A percentile compares a stretch with the other conserved stretches of the same genome.
These are phyloP conservation scores for Cystoisospora suis DNA, from an alignment of 169 alveolate species.

Conservation along the genomic window DNA sequence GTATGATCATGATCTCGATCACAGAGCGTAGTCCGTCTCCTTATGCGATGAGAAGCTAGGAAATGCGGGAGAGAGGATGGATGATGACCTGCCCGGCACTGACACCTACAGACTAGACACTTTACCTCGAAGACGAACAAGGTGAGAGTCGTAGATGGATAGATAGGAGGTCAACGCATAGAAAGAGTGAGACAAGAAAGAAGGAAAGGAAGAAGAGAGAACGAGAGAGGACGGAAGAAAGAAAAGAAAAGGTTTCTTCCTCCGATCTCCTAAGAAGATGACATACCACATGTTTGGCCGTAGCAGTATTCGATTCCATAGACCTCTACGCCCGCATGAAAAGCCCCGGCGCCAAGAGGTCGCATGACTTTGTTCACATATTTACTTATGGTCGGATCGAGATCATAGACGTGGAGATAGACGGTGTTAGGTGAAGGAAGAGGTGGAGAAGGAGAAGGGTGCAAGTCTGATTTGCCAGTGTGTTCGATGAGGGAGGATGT, in stretches of 20 bases:
- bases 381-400: constrained; percentile 36
- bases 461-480: no score
- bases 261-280: background rate
- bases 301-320: constrained; percentile 53
- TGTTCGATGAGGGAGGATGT: no score
- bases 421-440: constrained; percentile 26
- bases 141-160: background rate
- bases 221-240: background rate
- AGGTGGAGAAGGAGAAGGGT: no score
- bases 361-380: constrained; percentile 39
- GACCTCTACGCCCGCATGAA: constrained; percentile 60
- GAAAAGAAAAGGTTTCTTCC: background rate
- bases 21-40: no score
- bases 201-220: background rate
- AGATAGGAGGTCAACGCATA: background rate
- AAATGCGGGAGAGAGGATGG: no score
- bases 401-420: constrained; percentile 40
- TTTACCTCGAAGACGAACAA: background rate
- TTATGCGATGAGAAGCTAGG: no score
- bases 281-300: constrained; percentile 36
- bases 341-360: constrained; percentile 60
- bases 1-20: no score
- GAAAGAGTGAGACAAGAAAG: background rate
- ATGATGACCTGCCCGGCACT: no score
- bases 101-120: no score